Percentiles rank a stretch among this genome's conserved stretches.
phyloP scores from a whole-genome alignment of 169 alveolate genomes.

The Amoebophrya sp. region DNA sequence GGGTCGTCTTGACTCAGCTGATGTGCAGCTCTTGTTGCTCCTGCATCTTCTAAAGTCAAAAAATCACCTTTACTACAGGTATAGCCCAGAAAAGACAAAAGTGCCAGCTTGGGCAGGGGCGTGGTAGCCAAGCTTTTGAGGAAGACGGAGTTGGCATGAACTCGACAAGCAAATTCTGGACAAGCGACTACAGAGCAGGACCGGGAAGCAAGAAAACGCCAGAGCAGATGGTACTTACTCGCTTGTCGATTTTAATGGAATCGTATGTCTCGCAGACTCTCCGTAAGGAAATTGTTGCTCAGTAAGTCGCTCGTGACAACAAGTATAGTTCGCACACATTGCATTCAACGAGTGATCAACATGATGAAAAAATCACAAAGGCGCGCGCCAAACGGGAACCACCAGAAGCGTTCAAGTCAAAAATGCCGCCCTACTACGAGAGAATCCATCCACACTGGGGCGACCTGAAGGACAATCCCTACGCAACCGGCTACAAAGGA shows the following conservation, averaged over 20 bases:
- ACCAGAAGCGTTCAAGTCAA: background rate
- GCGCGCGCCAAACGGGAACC: conserved; percentile 7
- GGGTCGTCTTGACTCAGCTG: too few species aligned
- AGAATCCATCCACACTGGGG: background rate
- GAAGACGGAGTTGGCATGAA: background rate
- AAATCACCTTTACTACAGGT: background rate
- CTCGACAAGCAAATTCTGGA: background rate
- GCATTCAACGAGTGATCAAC: too few species aligned
- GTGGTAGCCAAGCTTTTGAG: background rate
- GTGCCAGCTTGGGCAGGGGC: background rate
- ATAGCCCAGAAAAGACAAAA: background rate
- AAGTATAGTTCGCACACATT: too few species aligned
- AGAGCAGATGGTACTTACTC: background rate
- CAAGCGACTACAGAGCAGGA: background rate
- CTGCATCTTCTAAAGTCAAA: background rate
- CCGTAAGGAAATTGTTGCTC: too few species aligned
- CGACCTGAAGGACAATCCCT: background rate
- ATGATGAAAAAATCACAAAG: too few species aligned
- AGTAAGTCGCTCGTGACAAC: too few species aligned
- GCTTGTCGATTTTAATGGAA: background rate
- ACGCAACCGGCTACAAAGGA: background rate
- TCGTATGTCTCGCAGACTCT: too few species aligned
- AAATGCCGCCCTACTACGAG: background rate
- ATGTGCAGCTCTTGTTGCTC: too few species aligned
- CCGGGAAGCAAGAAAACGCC: background rate